phyloP scores from a whole-genome alignment of 192 early-diverging fungal species.

The Backusella morwellensis region DNA sequence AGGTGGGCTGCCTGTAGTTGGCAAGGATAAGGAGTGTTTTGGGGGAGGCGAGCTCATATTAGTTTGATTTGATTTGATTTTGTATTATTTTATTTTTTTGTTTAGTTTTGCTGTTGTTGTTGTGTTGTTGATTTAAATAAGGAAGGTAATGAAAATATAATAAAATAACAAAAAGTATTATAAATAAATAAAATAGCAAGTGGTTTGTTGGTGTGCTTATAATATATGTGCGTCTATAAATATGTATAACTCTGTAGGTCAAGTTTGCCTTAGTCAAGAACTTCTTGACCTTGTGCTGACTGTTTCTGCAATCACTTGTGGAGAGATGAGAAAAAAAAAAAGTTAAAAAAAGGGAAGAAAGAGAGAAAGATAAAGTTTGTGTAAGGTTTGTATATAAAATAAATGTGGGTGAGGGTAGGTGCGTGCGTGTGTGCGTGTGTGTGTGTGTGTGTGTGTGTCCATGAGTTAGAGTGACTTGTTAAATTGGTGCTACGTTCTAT shows the following conservation, averaged over 20 bases:
- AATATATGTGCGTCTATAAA: background rate
- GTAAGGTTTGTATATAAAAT: background rate
- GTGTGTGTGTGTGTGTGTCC: background rate
- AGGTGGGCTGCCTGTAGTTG: slow-evolving; percentile 11
- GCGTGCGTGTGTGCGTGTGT: background rate
- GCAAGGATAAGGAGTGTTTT: slow-evolving; percentile 28
- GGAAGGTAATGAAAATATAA: background rate
- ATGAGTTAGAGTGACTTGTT: background rate
- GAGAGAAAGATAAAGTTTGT: background rate
- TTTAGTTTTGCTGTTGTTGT: background rate
- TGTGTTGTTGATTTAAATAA: background rate
- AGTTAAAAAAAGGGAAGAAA: background rate
- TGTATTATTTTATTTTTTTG: background rate
- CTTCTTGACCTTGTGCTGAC: slow-evolving; percentile 6
- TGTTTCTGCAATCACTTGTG: slow-evolving; percentile 5
- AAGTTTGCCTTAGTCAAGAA: slow-evolving; percentile 8
- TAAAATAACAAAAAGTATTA: background rate
- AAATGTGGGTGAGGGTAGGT: background rate
- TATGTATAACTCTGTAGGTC: background rate
- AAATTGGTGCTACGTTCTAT: background rate
- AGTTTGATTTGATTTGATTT: background rate
- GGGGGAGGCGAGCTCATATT: slow-evolving; percentile 25
- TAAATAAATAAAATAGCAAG: background rate
- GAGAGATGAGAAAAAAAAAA: background rate
- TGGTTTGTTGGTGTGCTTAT: background rate